Evolutionary conservation across 2,329 filamentous ascomycete species (phyloP), one percentile per base, ranked within the genome.

Genomic region (Harringtonia lauricola): DNA sequence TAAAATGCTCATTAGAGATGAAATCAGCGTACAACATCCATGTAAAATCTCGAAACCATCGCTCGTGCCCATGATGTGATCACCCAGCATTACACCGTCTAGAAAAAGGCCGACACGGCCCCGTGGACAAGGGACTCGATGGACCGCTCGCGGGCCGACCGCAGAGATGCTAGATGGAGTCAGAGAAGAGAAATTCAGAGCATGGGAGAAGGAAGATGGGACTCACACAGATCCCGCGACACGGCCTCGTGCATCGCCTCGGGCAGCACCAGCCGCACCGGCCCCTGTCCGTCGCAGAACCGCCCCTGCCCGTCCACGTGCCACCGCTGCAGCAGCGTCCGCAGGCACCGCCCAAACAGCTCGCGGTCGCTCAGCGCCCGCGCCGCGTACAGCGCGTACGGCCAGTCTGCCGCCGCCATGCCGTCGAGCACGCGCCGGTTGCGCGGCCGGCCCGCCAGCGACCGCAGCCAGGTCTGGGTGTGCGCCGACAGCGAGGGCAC

Each of bases 321-420:
- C 49, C 49, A 50, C 2, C 47, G 47, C 31, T 47, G 41, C 34
- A 50, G 42, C 29, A 50, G 29, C 18, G 47, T 49, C 4, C 45
- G 42, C 41, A 48, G 21, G 14, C 41, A 45, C 10, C 30, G 17
- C 1, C 21, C 37, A 17, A 48, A 29, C 17, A 51, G 31, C 17
- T 33, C 28, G 12, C 36, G 37, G 42, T 45, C 26, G 17, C 37
- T 30, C 17, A 48, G 39, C 19, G 37, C 24, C 8, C 49, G 48
- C 6, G 44, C 44, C 9, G 46, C 36, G 37, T 48, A 51, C 31
- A 51, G 44, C 24, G 47, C 19, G 22, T 28, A 48, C 17, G 41
- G 36, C 39, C 47, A 41, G 38, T 50, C 48, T 13, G 10, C 41
- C 5, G 41, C 33, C 4, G 17, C 13, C 3, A 29, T 26, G 13